Base-by-base conservation (phyloP, 2,329 filamentous ascomycete species). In the Alternaria alternata region DNA sequence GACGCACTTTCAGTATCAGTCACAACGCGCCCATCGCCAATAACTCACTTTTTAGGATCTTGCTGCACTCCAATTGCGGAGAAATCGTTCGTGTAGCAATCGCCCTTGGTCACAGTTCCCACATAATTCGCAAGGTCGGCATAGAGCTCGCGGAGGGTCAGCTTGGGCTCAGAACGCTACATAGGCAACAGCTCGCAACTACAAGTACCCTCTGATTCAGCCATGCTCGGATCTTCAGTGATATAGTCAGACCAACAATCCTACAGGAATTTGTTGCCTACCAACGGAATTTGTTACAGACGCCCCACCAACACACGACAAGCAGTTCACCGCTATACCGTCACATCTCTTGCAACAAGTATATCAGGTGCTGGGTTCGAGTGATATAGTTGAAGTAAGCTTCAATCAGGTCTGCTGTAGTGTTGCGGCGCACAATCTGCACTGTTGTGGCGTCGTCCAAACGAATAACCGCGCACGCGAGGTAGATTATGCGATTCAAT, bases 301-400 rank as follows among this genome's bases (percentile, higher is more conserved):
- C 22, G 46, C 46, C 46, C 46, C 18, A 48, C 46, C 46, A 48
- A 48, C 30, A 48, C 30, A 48, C 46, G 20, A 11, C 46, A 34
- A 48, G 46, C 20, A 48, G 14, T 9, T 14, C 14, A 9, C 18
- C 8, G 12, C 30, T 34, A 48, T 12, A 36, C 30, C 7, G 12
- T 48, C 30, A 22, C 46, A 48, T 34, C 18, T 22, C 20, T 18
- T 7, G 30, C 18, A 48, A 36, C 11, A 48, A 18, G 18, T 48
- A 48, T 48, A 48, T 36, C 18, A 34, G 32, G 34, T 16, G 18
- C 12, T 22, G 3, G 39, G 5, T 30, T 48, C 30, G 20, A 34
- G 30, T n/a, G 46, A 14, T 48, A 36, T 36, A 48, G 30, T 48
- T 36, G 46, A 22, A 48, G 8, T 36, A 36, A 48, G 46, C 30